Percentiles rank a stretch among this genome's conserved stretches.
Conservation (phyloP, 2,329 filamentous ascomycete species). For the Cladosporium oxysporum region DNA sequence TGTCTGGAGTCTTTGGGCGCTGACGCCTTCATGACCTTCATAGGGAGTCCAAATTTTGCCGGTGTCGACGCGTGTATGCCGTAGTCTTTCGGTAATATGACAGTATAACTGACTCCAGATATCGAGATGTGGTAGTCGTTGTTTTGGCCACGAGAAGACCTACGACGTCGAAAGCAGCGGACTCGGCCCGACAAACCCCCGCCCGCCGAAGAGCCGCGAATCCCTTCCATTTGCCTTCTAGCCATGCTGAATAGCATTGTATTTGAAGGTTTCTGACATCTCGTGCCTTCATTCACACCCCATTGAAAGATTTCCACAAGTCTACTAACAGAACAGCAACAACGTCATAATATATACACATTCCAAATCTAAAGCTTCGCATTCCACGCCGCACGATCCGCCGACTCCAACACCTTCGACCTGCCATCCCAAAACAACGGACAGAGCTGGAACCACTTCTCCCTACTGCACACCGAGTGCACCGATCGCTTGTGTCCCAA, state of each 20-base stretch:
- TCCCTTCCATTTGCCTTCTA: background rate
- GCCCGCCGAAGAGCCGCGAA: background rate
- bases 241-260: background rate
- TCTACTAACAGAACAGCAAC: background rate
- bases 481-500: conserved; percentile 44
- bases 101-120: background rate
- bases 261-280: background rate
- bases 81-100: background rate
- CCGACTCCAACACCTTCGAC: conserved; percentile 29
- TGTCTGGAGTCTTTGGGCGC: background rate
- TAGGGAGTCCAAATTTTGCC: no score
- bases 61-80: background rate
- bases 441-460: conserved; percentile 49
- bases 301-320: background rate
- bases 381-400: conserved; percentile 30
- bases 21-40: background rate
- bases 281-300: background rate
- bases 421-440: conserved; percentile 52
- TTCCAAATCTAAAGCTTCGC: conserved; percentile 16
- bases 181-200: background rate
- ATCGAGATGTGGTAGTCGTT: background rate
- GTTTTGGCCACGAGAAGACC: background rate
- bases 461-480: conserved; percentile 39
- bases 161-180: background rate
- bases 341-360: background rate